Conservation (phyloP, 805 yeast genomes). For the Ogataea pini region DNA sequence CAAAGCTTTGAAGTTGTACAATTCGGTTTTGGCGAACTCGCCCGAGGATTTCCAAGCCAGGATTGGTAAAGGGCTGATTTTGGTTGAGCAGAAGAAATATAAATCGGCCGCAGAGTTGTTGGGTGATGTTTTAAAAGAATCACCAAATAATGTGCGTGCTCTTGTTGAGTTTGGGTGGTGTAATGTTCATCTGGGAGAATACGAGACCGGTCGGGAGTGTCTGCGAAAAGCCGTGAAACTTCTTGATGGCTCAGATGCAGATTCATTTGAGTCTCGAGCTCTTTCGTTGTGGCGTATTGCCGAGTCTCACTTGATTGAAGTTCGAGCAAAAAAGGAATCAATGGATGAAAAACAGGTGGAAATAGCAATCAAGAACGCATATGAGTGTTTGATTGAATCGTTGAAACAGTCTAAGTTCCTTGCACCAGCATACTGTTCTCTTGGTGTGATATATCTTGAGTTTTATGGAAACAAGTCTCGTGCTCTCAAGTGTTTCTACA, state of each 20-base stretch:
- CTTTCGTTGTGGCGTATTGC: conserved; percentile 73
- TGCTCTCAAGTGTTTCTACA: conserved; percentile 83
- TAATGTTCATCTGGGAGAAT: conserved; percentile 52
- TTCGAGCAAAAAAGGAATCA: conserved; percentile 14
- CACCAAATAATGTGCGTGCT: conserved; percentile 61
- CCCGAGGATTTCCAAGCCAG: conserved; percentile 53
- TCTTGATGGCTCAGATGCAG: conserved; percentile 49
- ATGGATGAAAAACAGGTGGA: conserved; percentile 24
- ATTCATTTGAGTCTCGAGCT: conserved; percentile 59
- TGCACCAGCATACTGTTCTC: conserved; percentile 79
- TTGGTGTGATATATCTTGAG: conserved; percentile 72
- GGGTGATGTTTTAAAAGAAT: conserved; percentile 45
- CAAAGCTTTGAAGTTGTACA: conserved; percentile 72
- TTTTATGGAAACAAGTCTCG: conserved; percentile 59
- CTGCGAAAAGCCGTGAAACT: conserved; percentile 48
- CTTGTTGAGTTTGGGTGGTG: conserved; percentile 80
- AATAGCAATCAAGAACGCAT: conserved; percentile 47
- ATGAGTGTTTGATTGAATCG: conserved; percentile 57
- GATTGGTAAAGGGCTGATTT: conserved; percentile 80
- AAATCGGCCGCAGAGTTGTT: conserved; percentile 56
- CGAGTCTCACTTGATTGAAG: conserved; percentile 50
- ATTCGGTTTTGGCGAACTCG: conserved; percentile 49
- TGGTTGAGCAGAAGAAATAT: conserved; percentile 63
- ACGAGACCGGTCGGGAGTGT: conserved; percentile 51
- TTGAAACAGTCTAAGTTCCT: conserved; percentile 61